Conservation (phyloP, 1,284 basidiomycete genomes). For the Leccinum idahoense region DNA sequence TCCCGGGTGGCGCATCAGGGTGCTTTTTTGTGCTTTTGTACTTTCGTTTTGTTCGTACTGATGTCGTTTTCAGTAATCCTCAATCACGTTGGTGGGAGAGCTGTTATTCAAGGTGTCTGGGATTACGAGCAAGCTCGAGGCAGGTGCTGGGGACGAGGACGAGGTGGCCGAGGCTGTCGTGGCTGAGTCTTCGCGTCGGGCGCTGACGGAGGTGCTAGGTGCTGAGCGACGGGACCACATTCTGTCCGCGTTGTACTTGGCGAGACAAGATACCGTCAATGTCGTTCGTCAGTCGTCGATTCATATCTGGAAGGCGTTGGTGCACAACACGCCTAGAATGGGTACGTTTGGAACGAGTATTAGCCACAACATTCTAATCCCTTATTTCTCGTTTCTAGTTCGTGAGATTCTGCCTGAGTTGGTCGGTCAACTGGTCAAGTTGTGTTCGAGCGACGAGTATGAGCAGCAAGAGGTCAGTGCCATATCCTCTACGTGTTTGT, state of each 20-base stretch:
- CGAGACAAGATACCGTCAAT: slow-evolving; percentile 90
- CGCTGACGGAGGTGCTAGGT: slow-evolving; percentile 86
- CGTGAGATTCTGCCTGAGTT: slow-evolving; percentile 91
- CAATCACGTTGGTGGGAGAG: slow-evolving; percentile 94
- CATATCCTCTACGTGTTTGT: neutral
- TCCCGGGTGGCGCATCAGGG: slow-evolving; percentile 89
- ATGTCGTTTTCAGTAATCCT: slow-evolving; percentile 71
- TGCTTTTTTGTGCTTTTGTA: slow-evolving; percentile 36
- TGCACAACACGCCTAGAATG: slow-evolving; percentile 84
- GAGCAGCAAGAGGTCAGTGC: slow-evolving; percentile 85
- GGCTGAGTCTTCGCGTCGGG: slow-evolving; percentile 78
- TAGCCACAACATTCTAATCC: neutral
- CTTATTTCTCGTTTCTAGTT: slow-evolving; percentile 41
- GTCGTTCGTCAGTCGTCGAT: slow-evolving; percentile 89
- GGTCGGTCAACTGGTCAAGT: slow-evolving; percentile 66
- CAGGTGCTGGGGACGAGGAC: slow-evolving; percentile 69
- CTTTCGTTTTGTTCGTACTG: neutral
- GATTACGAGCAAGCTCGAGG: slow-evolving; percentile 85
- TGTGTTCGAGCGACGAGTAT: slow-evolving; percentile 74
- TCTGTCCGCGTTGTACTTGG: slow-evolving; percentile 86
- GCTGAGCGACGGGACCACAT: slow-evolving; percentile 87
- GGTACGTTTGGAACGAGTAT: slow-evolving; percentile 35
- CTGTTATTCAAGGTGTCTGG: slow-evolving; percentile 97
- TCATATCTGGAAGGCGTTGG: slow-evolving; percentile 98
- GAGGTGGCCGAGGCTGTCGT: slow-evolving; percentile 59